These are phyloP conservation scores for Trichoderma endophyticum DNA, from an alignment of 2,329 filamentous ascomycete species.

Conservation along the genomic window DNA sequence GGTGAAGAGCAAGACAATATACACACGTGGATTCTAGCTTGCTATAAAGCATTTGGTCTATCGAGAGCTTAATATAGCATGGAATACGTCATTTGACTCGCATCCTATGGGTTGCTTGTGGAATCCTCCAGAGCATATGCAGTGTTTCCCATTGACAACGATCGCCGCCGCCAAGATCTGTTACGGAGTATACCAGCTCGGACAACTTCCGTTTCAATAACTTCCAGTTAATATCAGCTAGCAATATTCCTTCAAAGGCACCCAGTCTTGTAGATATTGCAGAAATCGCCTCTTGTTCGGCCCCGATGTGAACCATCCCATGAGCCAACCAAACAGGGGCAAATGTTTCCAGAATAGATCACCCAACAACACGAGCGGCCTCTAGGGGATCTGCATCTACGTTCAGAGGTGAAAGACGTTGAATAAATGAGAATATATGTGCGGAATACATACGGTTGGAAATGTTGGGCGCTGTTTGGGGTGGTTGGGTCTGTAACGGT, in stretches of 20 bases:
- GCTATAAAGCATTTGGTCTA: background rate
- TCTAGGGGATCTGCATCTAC: background rate
- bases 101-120: background rate
- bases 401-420: too few species aligned
- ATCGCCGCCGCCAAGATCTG: background rate
- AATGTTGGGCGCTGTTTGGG: too few species aligned
- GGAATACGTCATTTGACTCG: background rate
- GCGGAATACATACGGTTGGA: background rate
- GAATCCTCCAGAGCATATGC: background rate
- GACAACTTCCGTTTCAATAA: background rate
- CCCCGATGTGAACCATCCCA: background rate
- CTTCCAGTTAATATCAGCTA: background rate
- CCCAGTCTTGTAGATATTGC: background rate
- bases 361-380: background rate
- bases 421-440: too few species aligned
- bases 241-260: background rate
- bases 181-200: background rate
- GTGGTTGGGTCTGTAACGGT: background rate
- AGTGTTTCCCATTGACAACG: background rate
- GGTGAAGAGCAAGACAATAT: background rate
- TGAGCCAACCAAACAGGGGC: background rate
- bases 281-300: background rate
- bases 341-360: background rate
- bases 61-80: background rate
- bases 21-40: background rate